These are phyloP conservation scores for Dunaliella salina DNA, from an alignment of 163 green algal species.

Conservation along the genomic window DNA sequence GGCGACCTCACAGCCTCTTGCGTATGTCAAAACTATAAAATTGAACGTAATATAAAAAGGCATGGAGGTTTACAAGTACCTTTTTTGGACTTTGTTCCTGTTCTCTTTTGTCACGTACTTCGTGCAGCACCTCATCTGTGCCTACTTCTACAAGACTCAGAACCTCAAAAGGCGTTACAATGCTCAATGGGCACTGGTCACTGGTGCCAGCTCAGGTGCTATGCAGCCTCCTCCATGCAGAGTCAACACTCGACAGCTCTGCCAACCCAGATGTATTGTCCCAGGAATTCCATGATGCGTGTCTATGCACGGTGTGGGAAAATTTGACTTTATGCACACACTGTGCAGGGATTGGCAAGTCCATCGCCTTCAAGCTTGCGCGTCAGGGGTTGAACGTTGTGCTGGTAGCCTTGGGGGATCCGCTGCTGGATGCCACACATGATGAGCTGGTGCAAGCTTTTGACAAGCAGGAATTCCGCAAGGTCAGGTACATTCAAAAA, in stretches of 20 bases:
- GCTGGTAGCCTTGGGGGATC: constrained; percentile 77
- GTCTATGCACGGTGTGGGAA: too few relatives aligned
- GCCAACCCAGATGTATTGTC: too few relatives aligned
- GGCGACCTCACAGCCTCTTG: too few relatives aligned
- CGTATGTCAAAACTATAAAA: too few relatives aligned
- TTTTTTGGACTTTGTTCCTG: constrained; percentile 1
- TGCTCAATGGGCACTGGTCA: constrained; percentile 90
- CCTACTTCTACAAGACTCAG: constrained; percentile 64
- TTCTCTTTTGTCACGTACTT: constrained; percentile 18
- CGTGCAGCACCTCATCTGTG: constrained; percentile 18
- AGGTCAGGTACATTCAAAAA: constrained; percentile 38
- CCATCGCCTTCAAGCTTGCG: constrained; percentile 75
- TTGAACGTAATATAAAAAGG: neutral
- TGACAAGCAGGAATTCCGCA: constrained; percentile 66
- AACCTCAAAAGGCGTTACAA: constrained; percentile 86
- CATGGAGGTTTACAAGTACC: constrained; percentile 6
- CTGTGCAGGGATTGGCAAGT: constrained; percentile 90
- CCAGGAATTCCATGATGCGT: too few relatives aligned
- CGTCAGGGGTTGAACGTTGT: constrained; percentile 87
- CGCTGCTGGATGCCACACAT: constrained; percentile 67
- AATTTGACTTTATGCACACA: too few relatives aligned
- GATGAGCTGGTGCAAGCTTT: constrained; percentile 66
- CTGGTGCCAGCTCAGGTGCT: constrained; percentile 79
- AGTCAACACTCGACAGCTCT: too few relatives aligned
- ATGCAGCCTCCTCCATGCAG: too few relatives aligned